These are phyloP conservation scores for Fusarium sterilihyphosum DNA, from an alignment of 2,329 filamentous ascomycete genomes.

Conservation along the genomic window DNA sequence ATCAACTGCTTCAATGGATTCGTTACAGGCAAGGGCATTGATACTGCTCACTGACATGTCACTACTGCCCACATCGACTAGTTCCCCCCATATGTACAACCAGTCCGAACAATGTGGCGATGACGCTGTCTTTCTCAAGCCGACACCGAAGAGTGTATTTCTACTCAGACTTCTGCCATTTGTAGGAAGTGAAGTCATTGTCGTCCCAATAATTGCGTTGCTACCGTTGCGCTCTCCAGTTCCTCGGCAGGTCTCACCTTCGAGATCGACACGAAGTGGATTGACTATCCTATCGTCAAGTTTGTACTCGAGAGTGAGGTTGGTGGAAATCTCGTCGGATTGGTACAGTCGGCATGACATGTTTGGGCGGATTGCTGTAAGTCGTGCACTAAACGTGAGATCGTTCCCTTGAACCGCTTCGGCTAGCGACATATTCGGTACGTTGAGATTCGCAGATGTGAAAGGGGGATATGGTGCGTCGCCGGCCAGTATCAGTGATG, in stretches of 20 bases:
- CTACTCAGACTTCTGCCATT: not conserved
- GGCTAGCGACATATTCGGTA: slow-evolving; percentile 39
- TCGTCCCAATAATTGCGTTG: slow-evolving; percentile 35
- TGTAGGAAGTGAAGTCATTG: not conserved
- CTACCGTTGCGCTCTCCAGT: not conserved
- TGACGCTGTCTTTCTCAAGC: slow-evolving; percentile 26
- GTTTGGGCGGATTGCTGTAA: slow-evolving; percentile 47
- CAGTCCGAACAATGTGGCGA: slow-evolving; percentile 46
- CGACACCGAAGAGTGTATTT: slow-evolving; percentile 32
- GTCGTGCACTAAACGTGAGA: slow-evolving; percentile 36
- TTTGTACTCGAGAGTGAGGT: slow-evolving; percentile 35
- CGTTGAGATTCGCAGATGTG: slow-evolving; percentile 47
- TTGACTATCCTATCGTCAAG: slow-evolving; percentile 26
- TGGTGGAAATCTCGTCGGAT: slow-evolving; percentile 37
- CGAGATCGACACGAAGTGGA: slow-evolving; percentile 38
- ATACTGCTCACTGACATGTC: slow-evolving; percentile 44
- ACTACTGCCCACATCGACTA: slow-evolving; percentile 36
- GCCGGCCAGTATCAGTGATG: slow-evolving; percentile 49
- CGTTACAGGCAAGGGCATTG: slow-evolving; percentile 52
- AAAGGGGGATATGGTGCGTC: slow-evolving; percentile 50
- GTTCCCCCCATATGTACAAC: slow-evolving; percentile 50
- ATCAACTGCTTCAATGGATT: slow-evolving; percentile 47
- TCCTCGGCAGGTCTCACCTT: slow-evolving; percentile 35
- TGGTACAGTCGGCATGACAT: slow-evolving; percentile 42
- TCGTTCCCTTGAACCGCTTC: slow-evolving; percentile 15